Conservation (phyloP, 306 rosid genomes). For the Rosa lucieae region DNA sequence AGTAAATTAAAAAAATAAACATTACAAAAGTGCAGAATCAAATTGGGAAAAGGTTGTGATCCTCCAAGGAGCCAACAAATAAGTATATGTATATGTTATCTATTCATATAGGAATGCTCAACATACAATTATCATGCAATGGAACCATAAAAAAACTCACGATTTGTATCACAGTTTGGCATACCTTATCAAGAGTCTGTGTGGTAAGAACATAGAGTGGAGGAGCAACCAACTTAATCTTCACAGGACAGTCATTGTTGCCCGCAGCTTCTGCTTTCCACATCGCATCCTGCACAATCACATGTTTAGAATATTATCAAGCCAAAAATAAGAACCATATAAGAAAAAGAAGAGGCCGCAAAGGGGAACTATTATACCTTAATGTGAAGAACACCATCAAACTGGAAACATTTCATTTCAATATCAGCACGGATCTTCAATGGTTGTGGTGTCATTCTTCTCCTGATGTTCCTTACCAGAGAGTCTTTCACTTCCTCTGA, state of each 20-base stretch:
- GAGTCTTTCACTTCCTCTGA: constrained; percentile 86
- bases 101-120: background rate
- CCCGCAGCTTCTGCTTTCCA: constrained; percentile 94
- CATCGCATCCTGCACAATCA: constrained; percentile 80
- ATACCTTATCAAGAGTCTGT: constrained; percentile 97
- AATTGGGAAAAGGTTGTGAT: background rate
- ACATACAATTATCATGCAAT: background rate
- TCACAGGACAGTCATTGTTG: constrained; percentile 87
- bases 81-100: background rate
- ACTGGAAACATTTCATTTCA: constrained; percentile 95
- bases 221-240: constrained; percentile 97
- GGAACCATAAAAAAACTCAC: constrained; percentile 10
- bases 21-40: background rate
- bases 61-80: background rate
- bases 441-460: constrained; percentile 97
- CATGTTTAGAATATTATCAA: background rate
- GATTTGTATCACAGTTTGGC: constrained; percentile 7
- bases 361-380: constrained; percentile 46
- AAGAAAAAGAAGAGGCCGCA: background rate
- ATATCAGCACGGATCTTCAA: constrained; percentile 94
- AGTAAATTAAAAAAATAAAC: background rate
- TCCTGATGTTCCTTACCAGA: constrained; percentile 71
- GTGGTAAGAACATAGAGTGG: constrained; percentile 96
- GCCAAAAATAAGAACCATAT: background rate
- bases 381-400: constrained; percentile 95